phyloP scores from a whole-genome alignment of 345 rosid species.

The Citrus cavaleriei region DNA sequence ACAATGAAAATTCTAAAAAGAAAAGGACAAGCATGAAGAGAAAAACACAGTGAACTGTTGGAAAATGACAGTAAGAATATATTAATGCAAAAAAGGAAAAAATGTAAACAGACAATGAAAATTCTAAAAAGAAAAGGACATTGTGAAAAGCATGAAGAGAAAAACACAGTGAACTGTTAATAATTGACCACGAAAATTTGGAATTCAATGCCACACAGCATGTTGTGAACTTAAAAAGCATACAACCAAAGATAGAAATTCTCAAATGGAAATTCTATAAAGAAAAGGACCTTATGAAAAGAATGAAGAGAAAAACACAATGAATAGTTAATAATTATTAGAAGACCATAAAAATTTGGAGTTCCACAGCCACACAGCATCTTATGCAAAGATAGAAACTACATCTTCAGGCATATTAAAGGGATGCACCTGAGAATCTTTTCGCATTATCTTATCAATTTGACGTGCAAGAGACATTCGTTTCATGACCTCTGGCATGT shows the following conservation, averaged over 20 bases:
- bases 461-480: constrained; percentile 89
- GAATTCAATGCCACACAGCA: not conserved
- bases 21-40: not conserved
- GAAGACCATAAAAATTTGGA: not conserved
- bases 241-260: not conserved
- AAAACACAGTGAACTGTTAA: not conserved
- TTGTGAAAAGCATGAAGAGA: not conserved
- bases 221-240: not conserved
- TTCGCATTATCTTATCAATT: constrained; percentile 69
- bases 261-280: not conserved
- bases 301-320: not conserved
- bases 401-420: not conserved
- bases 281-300: not conserved
- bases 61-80: not conserved
- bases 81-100: not conserved
- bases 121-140: not conserved
- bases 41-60: not conserved
- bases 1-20: too few species aligned
- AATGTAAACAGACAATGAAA: not conserved
- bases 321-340: not conserved
- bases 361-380: not conserved
- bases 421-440: constrained; percentile 70
- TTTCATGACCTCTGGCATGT: constrained; percentile 84
- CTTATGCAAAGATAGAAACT: not conserved
- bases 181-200: not conserved